Evolutionary conservation across 2,329 filamentous ascomycete genomes (phyloP), one percentile per base, ranked within the genome.

Genomic region (Stemphylium lycopersici): DNA sequence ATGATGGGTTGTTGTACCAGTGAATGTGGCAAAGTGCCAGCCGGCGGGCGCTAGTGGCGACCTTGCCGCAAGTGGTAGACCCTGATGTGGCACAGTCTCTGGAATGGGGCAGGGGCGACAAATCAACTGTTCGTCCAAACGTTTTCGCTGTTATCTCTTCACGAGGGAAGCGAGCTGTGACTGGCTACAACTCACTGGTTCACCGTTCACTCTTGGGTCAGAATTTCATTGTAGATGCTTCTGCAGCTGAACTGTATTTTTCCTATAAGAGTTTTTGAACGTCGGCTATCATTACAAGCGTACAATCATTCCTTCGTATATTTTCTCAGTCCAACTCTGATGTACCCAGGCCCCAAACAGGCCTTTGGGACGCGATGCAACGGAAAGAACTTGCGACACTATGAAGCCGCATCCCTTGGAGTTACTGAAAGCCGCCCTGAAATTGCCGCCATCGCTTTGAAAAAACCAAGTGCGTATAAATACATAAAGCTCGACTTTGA

Each of bases 21-120:
- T 26, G 38, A 18, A 37, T 13, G 29, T 18, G 31, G 31, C 18
- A 8, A 15, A 29, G 31, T 41, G 46, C 40, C 40, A 36, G 20
- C 22, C 33, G 34, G 36, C 45, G 52, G 34, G 36, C 45, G 52
- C 52, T 54, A 51, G 48, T 37, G 38, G 34, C 22, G 15, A 29
- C 43, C 36, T 45, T 49, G 12, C 31, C 22, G 13, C n/a, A 36
- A 34, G 20, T 22, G 29, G 42, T 12, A 44, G 50, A 22, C 13
- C 26, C 38, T 43, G n/a, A 44, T 49, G 43, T 32, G 51, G 45
- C 24, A 3, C 29, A 32, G n/a, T 29, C 16, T 18, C n/a, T 48
- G 31, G 26, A 16, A 31, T n/a, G 8, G 16, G 24, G 12, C 12
- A 33, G 29, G 20, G 12, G 7, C 24, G 13, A 12, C 15, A 13